Evolutionary conservation across 257 asterid genomes (phyloP), one percentile per base, ranked within the genome.

Genomic region (Primulina huaijiensis): DNA sequence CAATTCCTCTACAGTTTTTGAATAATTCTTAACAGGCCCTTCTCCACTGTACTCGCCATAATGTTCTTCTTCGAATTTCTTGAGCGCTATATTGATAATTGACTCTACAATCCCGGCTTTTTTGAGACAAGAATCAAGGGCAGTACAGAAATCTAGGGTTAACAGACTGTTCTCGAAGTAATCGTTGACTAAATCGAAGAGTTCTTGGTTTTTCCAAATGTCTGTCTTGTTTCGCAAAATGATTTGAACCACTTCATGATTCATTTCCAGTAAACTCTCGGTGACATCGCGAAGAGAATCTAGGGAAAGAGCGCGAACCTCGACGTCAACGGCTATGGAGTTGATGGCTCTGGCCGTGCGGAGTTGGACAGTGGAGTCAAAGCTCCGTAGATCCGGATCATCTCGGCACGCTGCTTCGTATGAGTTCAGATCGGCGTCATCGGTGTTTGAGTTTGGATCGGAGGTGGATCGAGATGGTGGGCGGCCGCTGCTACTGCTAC

Each of bases 121-220:
- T 65, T 85, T 90, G 6, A 92, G 71, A 78, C 97, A 92, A 62
- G 76, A 83, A 65, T 90, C 97, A 16, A 92, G 68, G 0, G 90
- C 83, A 7, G 91, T 80, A 70, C 97, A 87, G 70, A 92, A 92
- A n/a, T 92, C 97, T 10, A 92, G 83, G 33, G 93, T 88, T 53
- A 82, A 81, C 58, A 92, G 82, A 74, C 96, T 92, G 74, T 85
- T 90, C 37, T 92, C 96, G n/a, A 90, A 88, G 81, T 90, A 92
- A 19, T 92, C 98, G 76, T 92, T 92, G 7, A 92, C 98, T 2
- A 92, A 90, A 58, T 87, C 92, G 64, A 90, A 90, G 80, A 92
- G 53, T 52, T 90, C 95, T 57, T 85, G 88, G 6, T 85, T 88
- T 68, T 80, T 84, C 97, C 97, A 90, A 4, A 90, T 84, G 70